Evolutionary conservation across 768 basidiomycete genomes (phyloP).

Genomic region (Gloeostereum incarnatum): DNA sequence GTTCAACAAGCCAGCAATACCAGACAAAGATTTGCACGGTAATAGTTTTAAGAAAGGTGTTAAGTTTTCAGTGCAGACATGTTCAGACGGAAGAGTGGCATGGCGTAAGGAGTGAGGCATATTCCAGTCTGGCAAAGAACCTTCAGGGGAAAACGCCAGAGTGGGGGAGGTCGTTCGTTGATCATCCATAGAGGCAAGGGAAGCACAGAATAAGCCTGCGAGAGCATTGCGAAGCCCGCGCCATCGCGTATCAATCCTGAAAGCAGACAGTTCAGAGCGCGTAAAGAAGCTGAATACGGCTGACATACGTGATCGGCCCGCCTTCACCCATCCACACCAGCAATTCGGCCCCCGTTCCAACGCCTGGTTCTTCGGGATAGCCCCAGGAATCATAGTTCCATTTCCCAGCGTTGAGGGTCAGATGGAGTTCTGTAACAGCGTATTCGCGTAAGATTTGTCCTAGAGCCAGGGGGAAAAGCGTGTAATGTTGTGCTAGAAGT

Average conservation of each 20-base stretch:
- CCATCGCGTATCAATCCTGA: conserved; percentile 74
- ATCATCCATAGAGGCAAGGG: conserved; percentile 69
- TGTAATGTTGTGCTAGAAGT: conserved; percentile 89
- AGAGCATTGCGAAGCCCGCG: conserved; percentile 79
- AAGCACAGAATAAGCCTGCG: conserved; percentile 92
- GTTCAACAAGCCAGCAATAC: conserved; percentile 75
- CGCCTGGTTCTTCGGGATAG: conserved; percentile 63
- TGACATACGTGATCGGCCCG: conserved; percentile 35
- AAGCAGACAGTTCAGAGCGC: conserved; percentile 2
- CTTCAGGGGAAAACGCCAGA: conserved; percentile 53
- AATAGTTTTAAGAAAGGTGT: conserved; percentile 93
- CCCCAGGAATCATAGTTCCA: conserved; percentile 89
- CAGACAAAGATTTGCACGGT: conserved; percentile 86
- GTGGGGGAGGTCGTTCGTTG: conserved; percentile 64
- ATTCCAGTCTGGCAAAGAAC: conserved; percentile 39
- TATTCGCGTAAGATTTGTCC: conserved; percentile 84
- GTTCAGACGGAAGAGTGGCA: conserved; percentile 71
- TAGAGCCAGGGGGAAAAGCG: conserved; percentile 76
- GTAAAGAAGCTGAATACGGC: neutral
- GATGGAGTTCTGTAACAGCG: conserved; percentile 79
- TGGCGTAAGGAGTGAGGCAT: conserved; percentile 54
- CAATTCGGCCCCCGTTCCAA: conserved; percentile 82
- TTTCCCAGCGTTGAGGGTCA: conserved; percentile 84
- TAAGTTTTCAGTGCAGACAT: conserved; percentile 96
- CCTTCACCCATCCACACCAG: conserved; percentile 89